phyloP scores from a whole-genome alignment of 148 eudicot genomes.

The Rhododendron henanense region DNA sequence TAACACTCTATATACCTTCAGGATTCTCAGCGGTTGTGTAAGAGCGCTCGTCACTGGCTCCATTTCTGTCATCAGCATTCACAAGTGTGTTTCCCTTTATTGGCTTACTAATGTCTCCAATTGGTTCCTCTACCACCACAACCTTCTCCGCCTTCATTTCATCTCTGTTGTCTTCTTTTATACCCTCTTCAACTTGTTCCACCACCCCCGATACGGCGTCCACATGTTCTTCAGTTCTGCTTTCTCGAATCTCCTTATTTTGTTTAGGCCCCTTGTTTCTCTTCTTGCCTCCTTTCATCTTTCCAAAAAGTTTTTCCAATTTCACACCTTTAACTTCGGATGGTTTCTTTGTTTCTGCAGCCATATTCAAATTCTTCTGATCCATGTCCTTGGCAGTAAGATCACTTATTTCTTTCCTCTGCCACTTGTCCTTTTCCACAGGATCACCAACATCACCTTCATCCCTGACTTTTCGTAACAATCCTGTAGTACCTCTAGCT shows the following conservation, averaged over 20 bases:
- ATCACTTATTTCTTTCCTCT: not conserved
- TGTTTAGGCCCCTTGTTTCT: constrained; percentile 5
- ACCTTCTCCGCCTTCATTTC: not conserved
- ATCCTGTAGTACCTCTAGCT: constrained; percentile 24
- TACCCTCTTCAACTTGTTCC: constrained; percentile 6
- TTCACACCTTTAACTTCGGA: not conserved
- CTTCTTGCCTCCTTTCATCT: constrained; percentile 7
- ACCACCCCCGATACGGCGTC: constrained; percentile 16
- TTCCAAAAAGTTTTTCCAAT: constrained; percentile 1
- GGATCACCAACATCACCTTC: constrained; percentile 19
- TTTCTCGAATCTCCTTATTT: constrained; percentile 4
- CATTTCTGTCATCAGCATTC: constrained; percentile 1
- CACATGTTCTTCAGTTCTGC: not conserved
- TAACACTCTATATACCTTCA: constrained; percentile 20
- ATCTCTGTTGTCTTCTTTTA: constrained; percentile 7
- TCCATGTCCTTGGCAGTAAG: not conserved
- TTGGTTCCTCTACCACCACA: constrained; percentile 5
- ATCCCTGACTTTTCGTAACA: constrained; percentile 27
- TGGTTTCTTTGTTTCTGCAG: constrained; percentile 5
- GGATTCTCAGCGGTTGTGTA: constrained; percentile 4
- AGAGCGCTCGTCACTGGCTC: not conserved
- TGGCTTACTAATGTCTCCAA: constrained; percentile 2
- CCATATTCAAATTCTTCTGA: not conserved
- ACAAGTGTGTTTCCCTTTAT: not conserved
- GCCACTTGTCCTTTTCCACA: not conserved